Conservation (phyloP, 106 monocot species). For the Chionographis japonica region DNA sequence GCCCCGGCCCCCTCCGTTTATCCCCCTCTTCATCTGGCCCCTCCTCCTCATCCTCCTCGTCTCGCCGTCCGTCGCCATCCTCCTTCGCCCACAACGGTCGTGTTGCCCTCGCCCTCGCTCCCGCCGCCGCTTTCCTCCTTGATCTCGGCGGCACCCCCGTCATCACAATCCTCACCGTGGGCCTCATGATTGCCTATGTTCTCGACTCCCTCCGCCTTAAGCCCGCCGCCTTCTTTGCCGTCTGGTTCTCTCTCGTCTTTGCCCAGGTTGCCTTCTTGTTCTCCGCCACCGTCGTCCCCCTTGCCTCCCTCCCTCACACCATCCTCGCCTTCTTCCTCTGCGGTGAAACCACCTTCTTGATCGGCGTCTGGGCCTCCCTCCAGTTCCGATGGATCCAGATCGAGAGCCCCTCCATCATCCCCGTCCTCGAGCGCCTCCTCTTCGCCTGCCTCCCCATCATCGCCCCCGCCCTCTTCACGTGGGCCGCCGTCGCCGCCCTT, state of each 20-base stretch:
- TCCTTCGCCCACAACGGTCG: constrained; percentile 62
- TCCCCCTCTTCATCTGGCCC: constrained; percentile 7
- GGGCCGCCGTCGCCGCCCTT: constrained; percentile 72
- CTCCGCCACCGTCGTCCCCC: constrained; percentile 36
- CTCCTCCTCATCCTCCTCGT: constrained; percentile 13
- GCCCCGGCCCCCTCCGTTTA: constrained; percentile 17
- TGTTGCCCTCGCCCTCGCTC: constrained; percentile 60
- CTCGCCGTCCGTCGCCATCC: constrained; percentile 14
- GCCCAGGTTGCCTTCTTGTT: constrained; percentile 78
- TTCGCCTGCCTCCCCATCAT: constrained; percentile 76
- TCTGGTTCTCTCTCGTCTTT: constrained; percentile 73
- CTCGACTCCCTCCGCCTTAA: constrained; percentile 69
- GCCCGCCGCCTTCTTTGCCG: constrained; percentile 56
- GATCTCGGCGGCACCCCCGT: constrained; percentile 71
- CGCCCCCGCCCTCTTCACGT: constrained; percentile 68
- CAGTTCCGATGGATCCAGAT: constrained; percentile 87
- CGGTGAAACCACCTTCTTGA: constrained; percentile 58
- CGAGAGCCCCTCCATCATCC: constrained; percentile 61
- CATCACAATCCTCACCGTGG: constrained; percentile 47
- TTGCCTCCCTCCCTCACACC: constrained; percentile 44
- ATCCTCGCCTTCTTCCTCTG: constrained; percentile 62
- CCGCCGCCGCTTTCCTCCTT: constrained; percentile 77
- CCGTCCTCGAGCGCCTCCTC: constrained; percentile 72
- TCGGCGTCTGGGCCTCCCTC: constrained; percentile 85
- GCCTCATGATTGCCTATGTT: constrained; percentile 68